Percentiles rank a stretch among this genome's conserved stretches.
Evolutionary conservation across 2,329 filamentous ascomycete species (phyloP).

Genomic region (Chaetothyriales sp.): DNA sequence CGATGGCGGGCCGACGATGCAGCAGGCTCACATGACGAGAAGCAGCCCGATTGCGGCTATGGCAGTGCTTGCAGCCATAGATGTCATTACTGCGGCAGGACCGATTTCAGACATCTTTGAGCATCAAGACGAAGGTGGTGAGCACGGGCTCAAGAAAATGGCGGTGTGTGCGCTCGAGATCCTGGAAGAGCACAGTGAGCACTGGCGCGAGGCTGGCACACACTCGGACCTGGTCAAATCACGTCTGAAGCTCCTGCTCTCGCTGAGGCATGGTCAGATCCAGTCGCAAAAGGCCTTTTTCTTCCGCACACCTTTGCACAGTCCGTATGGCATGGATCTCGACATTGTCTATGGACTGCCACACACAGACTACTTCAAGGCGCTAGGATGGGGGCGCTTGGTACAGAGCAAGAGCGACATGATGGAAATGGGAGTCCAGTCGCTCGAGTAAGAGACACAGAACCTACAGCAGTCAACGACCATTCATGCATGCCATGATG

Average conservation of each 20-base stretch:
- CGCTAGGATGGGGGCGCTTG: constrained; percentile 17
- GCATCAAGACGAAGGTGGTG: not conserved
- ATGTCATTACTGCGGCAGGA: constrained; percentile 50
- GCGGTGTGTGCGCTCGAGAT: constrained; percentile 39
- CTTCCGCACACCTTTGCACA: constrained; percentile 27
- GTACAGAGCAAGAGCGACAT: constrained; percentile 7
- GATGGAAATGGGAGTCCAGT: constrained; percentile 44
- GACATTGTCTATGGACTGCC: constrained; percentile 30
- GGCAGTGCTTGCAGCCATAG: constrained; percentile 47
- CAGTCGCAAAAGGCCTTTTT: constrained; percentile 23
- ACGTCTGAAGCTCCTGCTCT: constrained; percentile 31
- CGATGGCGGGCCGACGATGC: constrained; percentile 1
- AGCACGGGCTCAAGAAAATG: constrained; percentile 32
- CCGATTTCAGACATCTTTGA: constrained; percentile 34
- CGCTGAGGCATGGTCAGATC: constrained; percentile 19
- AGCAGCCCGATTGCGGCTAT: constrained; percentile 32
- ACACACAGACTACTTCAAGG: constrained; percentile 19
- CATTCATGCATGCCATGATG: constrained; percentile 14
- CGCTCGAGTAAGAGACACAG: constrained; percentile 54
- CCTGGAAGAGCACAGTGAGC: constrained; percentile 40
- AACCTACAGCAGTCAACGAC: constrained; percentile 41
- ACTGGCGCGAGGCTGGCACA: constrained; percentile 44
- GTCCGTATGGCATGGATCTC: constrained; percentile 25
- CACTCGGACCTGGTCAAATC: constrained; percentile 36
- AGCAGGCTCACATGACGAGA: not conserved